These are phyloP conservation scores for Pythium chondricola DNA, from an alignment of 352 stramenopile genomes.

Conservation along the genomic window DNA sequence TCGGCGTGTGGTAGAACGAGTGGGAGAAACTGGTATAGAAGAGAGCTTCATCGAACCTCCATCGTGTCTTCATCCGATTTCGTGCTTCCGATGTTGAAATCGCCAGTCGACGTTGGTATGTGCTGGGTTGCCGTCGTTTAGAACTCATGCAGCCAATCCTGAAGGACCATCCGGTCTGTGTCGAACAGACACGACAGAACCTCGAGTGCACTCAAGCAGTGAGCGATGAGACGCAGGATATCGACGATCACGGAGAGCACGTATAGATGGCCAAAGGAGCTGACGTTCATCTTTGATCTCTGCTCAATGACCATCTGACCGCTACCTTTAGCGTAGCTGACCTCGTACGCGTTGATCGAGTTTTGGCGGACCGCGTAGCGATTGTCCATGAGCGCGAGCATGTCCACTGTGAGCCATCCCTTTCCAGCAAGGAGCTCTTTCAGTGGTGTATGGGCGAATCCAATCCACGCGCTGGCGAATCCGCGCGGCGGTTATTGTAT, in stretches of 20 bases:
- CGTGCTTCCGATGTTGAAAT: too few species aligned
- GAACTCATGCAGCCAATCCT: constrained; percentile 21
- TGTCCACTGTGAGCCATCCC: constrained; percentile 14
- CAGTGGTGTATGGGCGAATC: constrained; percentile 4
- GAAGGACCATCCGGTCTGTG: constrained; percentile 16
- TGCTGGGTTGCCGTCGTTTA: constrained; percentile 5
- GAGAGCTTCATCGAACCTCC: constrained; percentile 15
- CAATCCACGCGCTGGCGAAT: constrained; percentile 9
- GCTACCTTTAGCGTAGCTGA: constrained; percentile 4
- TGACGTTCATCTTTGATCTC: constrained; percentile 13
- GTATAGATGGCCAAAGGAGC: constrained; percentile 16
- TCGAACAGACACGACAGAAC: constrained; percentile 22
- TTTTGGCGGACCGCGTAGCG: constrained; percentile 16
- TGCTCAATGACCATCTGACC: constrained; percentile 3
- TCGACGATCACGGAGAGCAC: constrained; percentile 17
- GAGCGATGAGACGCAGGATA: constrained; percentile 6
- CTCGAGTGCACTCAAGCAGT: constrained; percentile 17
- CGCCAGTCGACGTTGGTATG: constrained; percentile 2
- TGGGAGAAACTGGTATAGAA: constrained; percentile 28
- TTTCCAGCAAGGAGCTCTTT: constrained; percentile 3
- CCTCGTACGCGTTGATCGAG: constrained; percentile 10
- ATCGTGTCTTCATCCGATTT: background rate
- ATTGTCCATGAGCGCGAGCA: constrained; percentile 12
- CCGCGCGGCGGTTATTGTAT: too few species aligned
- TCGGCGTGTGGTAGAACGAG: constrained; percentile 22